phyloP scores from a whole-genome alignment of 495 filamentous ascomycete species.

The Cercophora scortea region DNA sequence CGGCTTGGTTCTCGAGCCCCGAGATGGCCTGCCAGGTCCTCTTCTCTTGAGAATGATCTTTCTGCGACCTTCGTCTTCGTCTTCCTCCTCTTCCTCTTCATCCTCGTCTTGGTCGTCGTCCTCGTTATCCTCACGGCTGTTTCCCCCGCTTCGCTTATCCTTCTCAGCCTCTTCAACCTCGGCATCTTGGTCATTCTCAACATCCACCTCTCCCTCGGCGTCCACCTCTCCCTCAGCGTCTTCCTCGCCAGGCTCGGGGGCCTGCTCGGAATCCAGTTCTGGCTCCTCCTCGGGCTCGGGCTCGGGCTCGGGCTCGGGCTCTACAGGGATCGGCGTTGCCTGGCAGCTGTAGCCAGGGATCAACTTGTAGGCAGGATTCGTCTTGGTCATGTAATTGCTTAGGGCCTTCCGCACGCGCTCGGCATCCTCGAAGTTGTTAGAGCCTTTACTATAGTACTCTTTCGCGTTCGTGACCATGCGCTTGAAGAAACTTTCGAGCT shows the following conservation, averaged over 20 bases:
- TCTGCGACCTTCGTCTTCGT: slow-evolving; percentile 21
- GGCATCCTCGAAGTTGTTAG: slow-evolving; percentile 61
- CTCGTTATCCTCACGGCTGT: slow-evolving; percentile 20
- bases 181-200: slow-evolving; percentile 1
- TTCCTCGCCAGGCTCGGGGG: slow-evolving; percentile 8
- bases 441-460: slow-evolving; percentile 57
- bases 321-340: slow-evolving; percentile 51
- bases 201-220: slow-evolving; percentile 16
- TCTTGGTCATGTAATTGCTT: slow-evolving; percentile 66
- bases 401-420: slow-evolving; percentile 67
- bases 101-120: slow-evolving; percentile 20
- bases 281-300: slow-evolving; percentile 9
- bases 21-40: slow-evolving; percentile 18
- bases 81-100: slow-evolving; percentile 25
- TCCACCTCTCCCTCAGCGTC: slow-evolving; percentile 13
- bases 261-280: background rate
- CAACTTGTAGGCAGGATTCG: slow-evolving; percentile 63
- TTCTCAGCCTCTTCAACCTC: slow-evolving; percentile 16
- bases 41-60: slow-evolving; percentile 24
- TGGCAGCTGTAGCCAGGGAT: slow-evolving; percentile 48
- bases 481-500: slow-evolving; percentile 66
- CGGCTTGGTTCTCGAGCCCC: slow-evolving; percentile 22
- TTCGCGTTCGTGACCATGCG: slow-evolving; percentile 73
- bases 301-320: slow-evolving; percentile 20
- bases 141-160: slow-evolving; percentile 6